Base-by-base conservation (phyloP, 441 rosid species). In the Croton setiger region DNA sequence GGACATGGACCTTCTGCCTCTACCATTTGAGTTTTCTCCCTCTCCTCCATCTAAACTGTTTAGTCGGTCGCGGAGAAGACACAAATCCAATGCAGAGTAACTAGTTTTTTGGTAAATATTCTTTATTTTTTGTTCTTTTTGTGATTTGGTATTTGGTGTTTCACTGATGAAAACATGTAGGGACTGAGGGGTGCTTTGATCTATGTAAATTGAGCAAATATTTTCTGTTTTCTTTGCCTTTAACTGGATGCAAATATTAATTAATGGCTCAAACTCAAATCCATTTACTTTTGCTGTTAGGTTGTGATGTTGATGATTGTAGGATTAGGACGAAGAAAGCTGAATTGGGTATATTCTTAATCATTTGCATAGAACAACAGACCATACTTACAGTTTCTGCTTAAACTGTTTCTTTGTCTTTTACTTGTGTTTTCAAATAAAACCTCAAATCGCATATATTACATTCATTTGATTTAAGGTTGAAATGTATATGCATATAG, bases 21-120 rank as follows among this genome's bases (percentile, higher is more conserved):
- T 84, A 15, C 89, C 94, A 0, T 80, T 87, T 27, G 96, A 92
- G 85, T 90, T 92, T 75, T 94, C 96, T 31, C 97, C 98, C 0
- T 93, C 98, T 0, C 97, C 98, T 21, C 96, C 97, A 0, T 78
- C 92, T 35, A 93, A 84, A 69, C 21, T 76, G 41, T 83, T 81
- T 67, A 76, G 78, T 76, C 82, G 87, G 64, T 80, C 88, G 0
- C 75, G 86, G 74, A 79, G 85, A 79, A 85, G 82, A 79, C 87
- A 76, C 55, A 82, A 80, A 76, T 52, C 68, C 52, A 82, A 66
- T 82, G 85, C 76, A 60, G 88, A 87, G 70, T 87, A 82, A 78
- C 66, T 64, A 41, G 35, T 3, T 45, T n/a, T 27, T 48, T n/a
- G 53, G 62, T 73, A 58, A 74, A 64, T 43, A 58, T 56, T 79